These are phyloP conservation scores for Pythium scleroteichum DNA, from an alignment of 352 stramenopile genomes.

Conservation along the genomic window DNA sequence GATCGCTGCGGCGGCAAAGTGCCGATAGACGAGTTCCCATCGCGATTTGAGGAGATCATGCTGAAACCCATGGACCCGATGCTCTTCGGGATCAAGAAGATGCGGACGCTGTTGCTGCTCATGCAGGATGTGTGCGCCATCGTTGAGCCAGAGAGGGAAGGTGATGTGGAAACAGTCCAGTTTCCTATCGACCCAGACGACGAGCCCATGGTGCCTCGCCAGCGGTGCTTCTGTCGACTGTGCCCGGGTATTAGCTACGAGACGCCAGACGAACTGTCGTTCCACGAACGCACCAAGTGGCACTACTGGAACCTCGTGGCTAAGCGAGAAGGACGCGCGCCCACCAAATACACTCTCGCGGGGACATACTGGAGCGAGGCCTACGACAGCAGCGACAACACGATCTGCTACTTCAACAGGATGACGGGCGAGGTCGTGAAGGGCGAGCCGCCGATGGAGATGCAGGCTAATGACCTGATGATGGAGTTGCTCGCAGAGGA, in stretches of 20 bases:
- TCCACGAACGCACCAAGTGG: conserved; percentile 79
- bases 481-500: neutral
- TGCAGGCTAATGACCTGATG: no score
- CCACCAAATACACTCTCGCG: conserved; percentile 54
- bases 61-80: conserved; percentile 61
- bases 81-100: conserved; percentile 76
- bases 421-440: conserved; percentile 69
- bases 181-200: conserved; percentile 47
- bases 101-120: conserved; percentile 58
- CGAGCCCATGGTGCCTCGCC: conserved; percentile 42
- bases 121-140: conserved; percentile 60
- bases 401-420: conserved; percentile 71
- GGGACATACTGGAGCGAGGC: conserved; percentile 75
- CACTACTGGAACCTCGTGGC: conserved; percentile 67
- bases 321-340: conserved; percentile 37
- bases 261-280: conserved; percentile 52
- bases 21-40: conserved; percentile 48
- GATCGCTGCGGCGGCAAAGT: conserved; percentile 55
- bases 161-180: conserved; percentile 65
- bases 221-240: conserved; percentile 53
- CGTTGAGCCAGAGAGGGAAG: conserved; percentile 44
- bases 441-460: conserved; percentile 29
- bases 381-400: conserved; percentile 60
- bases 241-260: conserved; percentile 71
- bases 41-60: conserved; percentile 61